phyloP scores from a whole-genome alignment of 305 asterid genomes.

The Fraxinus latifolia region DNA sequence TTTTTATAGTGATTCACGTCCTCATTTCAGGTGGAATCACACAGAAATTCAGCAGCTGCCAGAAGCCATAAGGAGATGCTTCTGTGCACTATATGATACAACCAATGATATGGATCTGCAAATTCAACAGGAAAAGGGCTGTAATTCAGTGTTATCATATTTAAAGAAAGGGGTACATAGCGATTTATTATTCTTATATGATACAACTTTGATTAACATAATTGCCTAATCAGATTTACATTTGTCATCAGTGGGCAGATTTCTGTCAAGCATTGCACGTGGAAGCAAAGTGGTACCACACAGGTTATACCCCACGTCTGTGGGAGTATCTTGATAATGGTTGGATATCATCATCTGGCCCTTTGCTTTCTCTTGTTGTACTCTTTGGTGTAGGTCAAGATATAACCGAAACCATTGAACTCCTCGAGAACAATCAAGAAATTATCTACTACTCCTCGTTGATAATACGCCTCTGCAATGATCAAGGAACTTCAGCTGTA shows the following conservation, averaged over 20 bases:
- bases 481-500: slow-evolving; percentile 52
- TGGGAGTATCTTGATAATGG: slow-evolving; percentile 48
- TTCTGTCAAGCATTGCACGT: slow-evolving; percentile 48
- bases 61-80: slow-evolving; percentile 46
- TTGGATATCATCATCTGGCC: slow-evolving; percentile 52
- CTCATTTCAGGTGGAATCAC: slow-evolving; percentile 46
- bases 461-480: slow-evolving; percentile 55
- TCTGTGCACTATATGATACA: slow-evolving; percentile 40
- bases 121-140: slow-evolving; percentile 41
- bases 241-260: slow-evolving; percentile 46
- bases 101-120: slow-evolving; percentile 40
- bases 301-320: slow-evolving; percentile 46
- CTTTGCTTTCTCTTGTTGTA: slow-evolving; percentile 37
- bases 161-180: slow-evolving; percentile 44
- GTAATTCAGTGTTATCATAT: slow-evolving; percentile 40
- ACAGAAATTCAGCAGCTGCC: slow-evolving; percentile 40
- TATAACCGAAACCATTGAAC: slow-evolving; percentile 8
- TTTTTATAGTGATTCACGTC: background rate
- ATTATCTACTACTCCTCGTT: slow-evolving; percentile 42
- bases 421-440: slow-evolving; percentile 27
- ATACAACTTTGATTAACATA: background rate
- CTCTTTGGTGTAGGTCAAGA: slow-evolving; percentile 39
- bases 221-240: background rate
- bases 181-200: background rate
- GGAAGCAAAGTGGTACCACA: slow-evolving; percentile 56